Base-by-base conservation (phyloP, 495 filamentous ascomycete genomes). In the Talaromyces nanjingensis region DNA sequence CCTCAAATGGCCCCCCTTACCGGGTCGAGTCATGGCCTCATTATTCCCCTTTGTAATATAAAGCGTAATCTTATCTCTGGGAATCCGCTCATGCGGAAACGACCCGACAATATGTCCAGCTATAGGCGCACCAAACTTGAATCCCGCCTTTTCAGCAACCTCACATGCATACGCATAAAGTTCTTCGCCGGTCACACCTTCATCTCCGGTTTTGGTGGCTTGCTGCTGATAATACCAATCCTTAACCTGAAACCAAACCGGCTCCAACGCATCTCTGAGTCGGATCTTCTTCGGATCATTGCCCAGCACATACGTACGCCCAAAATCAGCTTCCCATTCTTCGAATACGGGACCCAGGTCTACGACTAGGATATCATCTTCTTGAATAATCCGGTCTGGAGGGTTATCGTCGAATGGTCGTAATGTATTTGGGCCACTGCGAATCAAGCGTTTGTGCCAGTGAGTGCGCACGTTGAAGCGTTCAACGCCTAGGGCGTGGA, bases 401-500 rank as follows among this genome's bases (percentile, higher is more conserved):
- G 78, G 80, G 59, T 81, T 82, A 4, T 78, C 80, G 6, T 70
- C 63, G 39, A 79, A 83, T 0, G 80, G 80, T 9, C 66, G 62
- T 1, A 82, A 47, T 0, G 80, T 82, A 16, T 42, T 83, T 25
- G 75, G 75, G 1, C 81, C 81, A 53, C 78, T 81, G 12, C 81
- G 74, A 52, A 83, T 74, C 1, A 82, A 75, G 9, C 80, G 76
- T 66, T 82, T 83, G 66, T 83, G 80, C 80, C 81, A 83, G 29
- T 81, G 77, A 4, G 76, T 81, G 22, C 70, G 67, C 20, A 83
- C 70, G 25, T 72, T 73, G 65, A 78, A 72, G 9, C 74, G 76
- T n/a, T 78, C 70, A 24, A 69, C 65, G 14, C 78, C 80, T 0
- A 83, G 71, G 45, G 75, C 66, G 63, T 81, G 72, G 54, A 83